Evolutionary conservation across 2,329 filamentous ascomycete species (phyloP).

Genomic region (Clathrospora elynae): DNA sequence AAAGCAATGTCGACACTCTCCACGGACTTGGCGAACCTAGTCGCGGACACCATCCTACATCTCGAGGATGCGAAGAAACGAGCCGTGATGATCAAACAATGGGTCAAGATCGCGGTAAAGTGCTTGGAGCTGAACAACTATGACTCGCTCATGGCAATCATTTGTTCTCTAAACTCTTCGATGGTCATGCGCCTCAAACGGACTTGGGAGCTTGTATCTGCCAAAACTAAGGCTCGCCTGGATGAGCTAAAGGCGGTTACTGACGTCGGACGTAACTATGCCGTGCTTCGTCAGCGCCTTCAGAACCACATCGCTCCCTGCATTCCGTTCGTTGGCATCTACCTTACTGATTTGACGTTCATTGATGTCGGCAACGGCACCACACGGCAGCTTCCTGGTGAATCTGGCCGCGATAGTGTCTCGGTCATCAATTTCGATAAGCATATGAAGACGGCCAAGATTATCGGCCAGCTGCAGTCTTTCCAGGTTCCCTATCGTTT

Average conservation of each 20-base stretch:
- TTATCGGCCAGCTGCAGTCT: slow-evolving; percentile 92
- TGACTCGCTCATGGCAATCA: slow-evolving; percentile 94
- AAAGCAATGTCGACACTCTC: slow-evolving; percentile 92
- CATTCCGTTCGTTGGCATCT: slow-evolving; percentile 93
- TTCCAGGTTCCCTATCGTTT: slow-evolving; percentile 94
- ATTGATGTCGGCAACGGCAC: slow-evolving; percentile 92
- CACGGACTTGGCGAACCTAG: slow-evolving; percentile 88
- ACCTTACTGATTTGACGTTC: slow-evolving; percentile 94
- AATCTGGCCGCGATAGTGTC: slow-evolving; percentile 64
- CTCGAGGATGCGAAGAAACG: slow-evolving; percentile 92
- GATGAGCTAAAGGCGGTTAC: slow-evolving; percentile 82
- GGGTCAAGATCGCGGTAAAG: slow-evolving; percentile 91
- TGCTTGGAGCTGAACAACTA: slow-evolving; percentile 93
- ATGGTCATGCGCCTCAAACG: slow-evolving; percentile 85
- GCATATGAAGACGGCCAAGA: slow-evolving; percentile 89
- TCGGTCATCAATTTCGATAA: slow-evolving; percentile 98
- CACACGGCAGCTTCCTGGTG: slow-evolving; percentile 72
- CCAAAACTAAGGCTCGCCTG: slow-evolving; percentile 79
- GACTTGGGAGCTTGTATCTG: slow-evolving; percentile 89
- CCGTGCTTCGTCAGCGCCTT: slow-evolving; percentile 79
- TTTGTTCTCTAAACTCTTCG: slow-evolving; percentile 90
- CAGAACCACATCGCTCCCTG: slow-evolving; percentile 89
- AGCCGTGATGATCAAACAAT: slow-evolving; percentile 90
- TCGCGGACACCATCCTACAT: slow-evolving; percentile 88
- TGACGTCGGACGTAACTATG: slow-evolving; percentile 89